Evolutionary conservation across 768 basidiomycete species (phyloP), one percentile per base, ranked within the genome.

Genomic region (Leccinum longicurvipes): DNA sequence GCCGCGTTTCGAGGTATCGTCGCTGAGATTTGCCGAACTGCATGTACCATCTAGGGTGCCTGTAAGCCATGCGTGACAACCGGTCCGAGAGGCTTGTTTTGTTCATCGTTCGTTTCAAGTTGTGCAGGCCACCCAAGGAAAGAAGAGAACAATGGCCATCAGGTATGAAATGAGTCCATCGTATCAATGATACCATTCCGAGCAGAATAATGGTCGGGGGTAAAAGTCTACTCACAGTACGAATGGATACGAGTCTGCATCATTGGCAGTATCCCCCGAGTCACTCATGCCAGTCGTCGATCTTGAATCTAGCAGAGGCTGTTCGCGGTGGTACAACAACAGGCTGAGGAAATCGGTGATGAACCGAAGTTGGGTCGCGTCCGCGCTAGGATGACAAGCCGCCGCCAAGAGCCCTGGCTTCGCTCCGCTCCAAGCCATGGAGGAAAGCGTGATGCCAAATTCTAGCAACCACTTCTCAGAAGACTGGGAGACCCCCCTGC

Each of bases 381-480:
- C 85, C 59, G 79, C 81, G 2, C 71, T 77, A 8, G 86, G 85
- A 60, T 82, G 80, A 61, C 83, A 84, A 2, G 85, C 74, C 2
- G 82, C 74, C 1, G 82, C 82, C 27, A 85, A 74, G 23, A 88
- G 70, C 1, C 83, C 84, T 5, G 74, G 64, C 56, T 77, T 79
- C 47, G 71, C 64, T 27, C 47, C 60, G 10, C 54, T 49, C 70
- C 70, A 71, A 1, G 57, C 19, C 59, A 59, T 57, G 21, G 64
- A 59, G 29, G 57, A 47, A 45, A 71, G 61, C 1, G 31, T 21
- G 41, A 72, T 29, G 7, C 66, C 67, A 3, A 54, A 58, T 24
- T 62, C 65, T 9, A 50, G 34, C 21, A 71, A 36, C 70, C 70
- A 71, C 47, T 59, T 58, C 51, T 71, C 71, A 46, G 69, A 69